Evolutionary conservation across 2,329 filamentous ascomycete genomes (phyloP).

Genomic region (Beauveria scarabaeidicola): DNA sequence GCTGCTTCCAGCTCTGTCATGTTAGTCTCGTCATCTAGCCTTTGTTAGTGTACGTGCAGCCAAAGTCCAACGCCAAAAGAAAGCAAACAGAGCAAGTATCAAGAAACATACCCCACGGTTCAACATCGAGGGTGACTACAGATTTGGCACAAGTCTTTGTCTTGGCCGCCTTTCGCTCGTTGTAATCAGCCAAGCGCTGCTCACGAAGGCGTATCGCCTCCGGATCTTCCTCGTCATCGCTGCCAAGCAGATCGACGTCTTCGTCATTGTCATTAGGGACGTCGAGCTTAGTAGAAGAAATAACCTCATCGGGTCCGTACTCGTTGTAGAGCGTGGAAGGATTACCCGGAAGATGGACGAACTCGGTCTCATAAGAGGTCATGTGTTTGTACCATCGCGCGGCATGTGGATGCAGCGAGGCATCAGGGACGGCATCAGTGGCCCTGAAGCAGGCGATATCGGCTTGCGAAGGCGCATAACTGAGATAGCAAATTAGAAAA

Average conservation of each 20-base stretch:
- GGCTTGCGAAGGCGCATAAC: slow-evolving; percentile 71
- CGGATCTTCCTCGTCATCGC: slow-evolving; percentile 85
- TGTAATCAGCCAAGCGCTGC: slow-evolving; percentile 87
- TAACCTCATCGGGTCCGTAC: slow-evolving; percentile 43
- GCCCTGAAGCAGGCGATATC: slow-evolving; percentile 94
- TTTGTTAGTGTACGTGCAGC: slow-evolving; percentile 14
- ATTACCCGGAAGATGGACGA: slow-evolving; percentile 52
- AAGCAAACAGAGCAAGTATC: too few relatives aligned
- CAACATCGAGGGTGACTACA: slow-evolving; percentile 87
- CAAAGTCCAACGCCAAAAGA: not conserved
- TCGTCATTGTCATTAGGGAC: slow-evolving; percentile 46
- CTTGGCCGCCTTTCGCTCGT: slow-evolving; percentile 93
- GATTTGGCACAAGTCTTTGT: slow-evolving; percentile 90
- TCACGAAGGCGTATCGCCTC: slow-evolving; percentile 78
- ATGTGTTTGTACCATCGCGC: slow-evolving; percentile 99
- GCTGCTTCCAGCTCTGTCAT: slow-evolving; percentile 72
- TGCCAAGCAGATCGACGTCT: slow-evolving; percentile 88
- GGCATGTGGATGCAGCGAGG: slow-evolving; percentile 83
- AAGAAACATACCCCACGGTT: slow-evolving; percentile 98
- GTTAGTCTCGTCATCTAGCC: slow-evolving; percentile 80
- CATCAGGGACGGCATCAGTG: slow-evolving; percentile 63
- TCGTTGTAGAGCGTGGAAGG: slow-evolving; percentile 68
- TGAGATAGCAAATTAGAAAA: slow-evolving; percentile 18
- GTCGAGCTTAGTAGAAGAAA: not conserved
- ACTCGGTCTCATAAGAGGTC: slow-evolving; percentile 79